These are phyloP conservation scores for Thymus quinquecostatus DNA, from an alignment of 257 asterid species.

Conservation along the genomic window DNA sequence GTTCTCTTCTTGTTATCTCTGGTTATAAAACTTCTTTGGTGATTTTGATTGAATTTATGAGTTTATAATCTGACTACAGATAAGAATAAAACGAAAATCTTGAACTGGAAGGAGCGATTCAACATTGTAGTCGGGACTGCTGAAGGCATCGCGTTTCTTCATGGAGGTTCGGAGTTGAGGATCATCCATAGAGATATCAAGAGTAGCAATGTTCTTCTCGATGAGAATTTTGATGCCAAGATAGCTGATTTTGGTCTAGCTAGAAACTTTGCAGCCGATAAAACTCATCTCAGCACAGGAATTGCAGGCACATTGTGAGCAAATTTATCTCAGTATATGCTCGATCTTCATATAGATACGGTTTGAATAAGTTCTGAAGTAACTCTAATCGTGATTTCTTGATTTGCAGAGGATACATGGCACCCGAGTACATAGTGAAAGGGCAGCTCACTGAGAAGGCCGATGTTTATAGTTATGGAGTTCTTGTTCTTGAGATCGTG, in stretches of 20 bases:
- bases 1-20: neutral
- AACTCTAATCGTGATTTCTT: too few relatives aligned
- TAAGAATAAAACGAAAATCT: conserved; percentile 47
- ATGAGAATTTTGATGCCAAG: conserved; percentile 61
- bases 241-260: conserved; percentile 96
- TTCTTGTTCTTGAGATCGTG: too few relatives aligned
- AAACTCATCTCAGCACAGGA: conserved; percentile 89
- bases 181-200: conserved; percentile 90
- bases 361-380: neutral
- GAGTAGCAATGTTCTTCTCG: conserved; percentile 85
- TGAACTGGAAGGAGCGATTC: conserved; percentile 77
- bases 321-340: neutral
- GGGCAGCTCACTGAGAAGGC: too few relatives aligned
- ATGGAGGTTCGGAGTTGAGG: conserved; percentile 61
- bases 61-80: conserved; percentile 42
- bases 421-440: too few relatives aligned
- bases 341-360: neutral
- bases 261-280: conserved; percentile 71
- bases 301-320: conserved; percentile 95
- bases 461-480: too few relatives aligned
- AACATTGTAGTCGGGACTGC: conserved; percentile 76
- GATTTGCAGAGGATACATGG: too few relatives aligned
- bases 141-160: conserved; percentile 82
- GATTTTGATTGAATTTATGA: neutral
- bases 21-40: neutral